Base-by-base conservation (phyloP, 768 basidiomycete genomes). In the Boletus rubroflammeus region DNA sequence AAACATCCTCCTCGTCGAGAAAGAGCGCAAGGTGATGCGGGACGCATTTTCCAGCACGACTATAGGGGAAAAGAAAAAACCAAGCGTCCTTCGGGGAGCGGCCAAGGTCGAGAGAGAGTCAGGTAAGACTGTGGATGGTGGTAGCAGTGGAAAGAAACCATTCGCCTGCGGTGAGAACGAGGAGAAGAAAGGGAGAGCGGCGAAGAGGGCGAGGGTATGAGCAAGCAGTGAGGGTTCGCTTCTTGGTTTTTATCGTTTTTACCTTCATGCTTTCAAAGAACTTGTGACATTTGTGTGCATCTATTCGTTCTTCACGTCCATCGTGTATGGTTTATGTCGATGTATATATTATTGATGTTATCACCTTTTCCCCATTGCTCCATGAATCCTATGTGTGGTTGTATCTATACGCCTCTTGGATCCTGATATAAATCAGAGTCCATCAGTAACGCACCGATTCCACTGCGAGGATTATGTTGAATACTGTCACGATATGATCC, bases 91-190 rank as follows among this genome's bases (percentile, higher is more conserved):
- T n/a, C 56, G 50, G 35, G 50, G 41, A 28, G 6, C 19, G 21
- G 26, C 14, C 35, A 58, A 42, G 32, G 46, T 5, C 10, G 44
- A 48, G 21, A 42, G 25, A 23, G 59, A 50, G 45, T 26, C 35
- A 19, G 32, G 26, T 23, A 63, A 48, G 41, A 28, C 3, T 17
- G 40, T 13, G 4, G 31, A 13, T 6, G 35, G 53, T 6, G 21
- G 47, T 10, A 34, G 19, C 5, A 45, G 25, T 14, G 39, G 48
- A 17, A 57, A 58, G 55, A 46, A 76, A 74, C 50, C 79, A 77
- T 61, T 76, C 80, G 41, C 88, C 84, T 60, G 85, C 90, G 73
- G 88, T 84, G 47, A 87, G 93, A 85, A 84, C 83, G n/a, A 83
- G 83, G 23, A 77, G 77, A 49, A 94, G 93, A 75, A 46, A 26